Base-by-base conservation (phyloP, 352 stramenopile species). In the Nothophytophthora sp. region DNA sequence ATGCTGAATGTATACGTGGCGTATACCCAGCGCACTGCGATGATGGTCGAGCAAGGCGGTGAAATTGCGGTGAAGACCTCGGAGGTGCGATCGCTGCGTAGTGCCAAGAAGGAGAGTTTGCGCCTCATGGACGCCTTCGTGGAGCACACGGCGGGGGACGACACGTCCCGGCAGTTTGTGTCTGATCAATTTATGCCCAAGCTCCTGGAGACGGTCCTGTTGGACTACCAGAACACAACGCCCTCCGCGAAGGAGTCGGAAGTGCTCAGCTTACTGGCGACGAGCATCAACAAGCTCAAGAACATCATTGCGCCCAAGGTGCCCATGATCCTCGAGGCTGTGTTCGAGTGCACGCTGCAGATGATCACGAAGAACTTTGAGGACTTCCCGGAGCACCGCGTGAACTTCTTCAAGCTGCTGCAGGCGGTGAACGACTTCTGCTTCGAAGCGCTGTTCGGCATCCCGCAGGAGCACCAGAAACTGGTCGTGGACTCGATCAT, bases 351-450 rank as follows among this genome's bases (percentile, higher is more conserved):
- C 62, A 99, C 97, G 32, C 76, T 99, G 23, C 88, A 99, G 67
- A 99, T 99, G 96, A 99, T 99, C 66, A 99, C 97, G 6, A 96
- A 89, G 51, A 99, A 99, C 76, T 99, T 99, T 68, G 90, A 99
- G 65, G 97, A 99, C 66, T 99, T 97, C 67, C 97, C 97, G 0
- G 97, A 99, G 64, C 96, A 99, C 67, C 85, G 97, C 47, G 95
- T 99, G 50, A 95, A 97, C 55, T 99, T 99, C 60, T 99, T 98
- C 86, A 96, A 98, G 66, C 92, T 99, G 51, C 76, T 99, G 22
- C 92, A 95, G 59, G 90, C 90, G 6, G 88, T 98, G 35, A 97
- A 97, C 48, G 85, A 94, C 33, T 96, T 98, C 62, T 99, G 95
- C 63, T 99, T 99, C 52, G 79, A 96, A 39, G 92, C 96, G 33